phyloP scores from a whole-genome alignment of 768 basidiomycete species.

The Mrakia blollopis region DNA sequence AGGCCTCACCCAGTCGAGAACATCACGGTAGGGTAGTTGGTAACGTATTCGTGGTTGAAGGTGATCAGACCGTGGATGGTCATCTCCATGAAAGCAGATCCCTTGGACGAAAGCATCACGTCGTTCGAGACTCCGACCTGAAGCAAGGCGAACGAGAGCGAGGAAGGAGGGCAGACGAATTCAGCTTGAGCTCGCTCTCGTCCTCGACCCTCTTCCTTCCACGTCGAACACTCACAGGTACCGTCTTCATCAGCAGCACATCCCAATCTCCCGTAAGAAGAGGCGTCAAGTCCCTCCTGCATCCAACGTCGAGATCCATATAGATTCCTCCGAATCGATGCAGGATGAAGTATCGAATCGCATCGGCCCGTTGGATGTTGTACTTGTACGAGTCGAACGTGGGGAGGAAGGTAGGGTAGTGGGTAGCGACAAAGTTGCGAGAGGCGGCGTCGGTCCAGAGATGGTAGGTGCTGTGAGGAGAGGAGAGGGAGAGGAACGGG shows the following conservation, averaged over 20 bases:
- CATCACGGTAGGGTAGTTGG: conserved; percentile 99
- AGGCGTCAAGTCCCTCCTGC: conserved; percentile 76
- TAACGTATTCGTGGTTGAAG: conserved; percentile 88
- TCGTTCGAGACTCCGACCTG: conserved; percentile 92
- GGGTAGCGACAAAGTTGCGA: conserved; percentile 76
- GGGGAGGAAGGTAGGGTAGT: conserved; percentile 89
- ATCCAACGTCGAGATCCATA: conserved; percentile 94
- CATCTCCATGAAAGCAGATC: conserved; percentile 83
- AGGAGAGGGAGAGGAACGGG: conserved; percentile 34
- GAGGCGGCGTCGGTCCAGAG: conserved; percentile 93
- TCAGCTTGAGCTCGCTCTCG: neutral
- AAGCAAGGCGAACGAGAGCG: neutral
- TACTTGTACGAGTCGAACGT: conserved; percentile 90
- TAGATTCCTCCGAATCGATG: conserved; percentile 94
- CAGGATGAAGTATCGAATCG: conserved; percentile 95
- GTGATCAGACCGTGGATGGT: conserved; percentile 60
- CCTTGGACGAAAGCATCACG: conserved; percentile 82
- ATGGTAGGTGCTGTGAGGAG: conserved; percentile 72
- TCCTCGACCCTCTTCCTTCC: neutral
- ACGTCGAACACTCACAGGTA: conserved; percentile 52
- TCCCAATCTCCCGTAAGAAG: conserved; percentile 67
- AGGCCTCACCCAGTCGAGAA: conserved; percentile 71
- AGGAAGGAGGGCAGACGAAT: neutral
- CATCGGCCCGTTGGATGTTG: conserved; percentile 90
- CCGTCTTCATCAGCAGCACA: conserved; percentile 88